Conservation (phyloP, 2,329 filamentous ascomycete species). For the Penicillium capsulatum region DNA sequence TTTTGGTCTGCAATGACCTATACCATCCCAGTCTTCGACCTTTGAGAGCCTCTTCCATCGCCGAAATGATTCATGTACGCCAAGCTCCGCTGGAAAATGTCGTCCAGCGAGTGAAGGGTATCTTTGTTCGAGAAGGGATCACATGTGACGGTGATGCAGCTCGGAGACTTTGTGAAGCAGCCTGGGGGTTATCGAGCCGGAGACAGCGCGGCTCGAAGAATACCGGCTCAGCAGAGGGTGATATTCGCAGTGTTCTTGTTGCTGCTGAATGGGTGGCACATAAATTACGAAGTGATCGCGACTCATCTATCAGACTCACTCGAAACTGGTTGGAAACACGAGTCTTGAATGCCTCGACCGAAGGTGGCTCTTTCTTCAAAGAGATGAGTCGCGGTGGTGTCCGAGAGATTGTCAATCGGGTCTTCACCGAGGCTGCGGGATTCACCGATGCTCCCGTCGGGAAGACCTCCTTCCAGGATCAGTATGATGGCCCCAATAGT, state of each 20-base stretch:
- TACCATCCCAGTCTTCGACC: slow-evolving; percentile 87
- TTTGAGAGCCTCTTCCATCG: slow-evolving; percentile 75
- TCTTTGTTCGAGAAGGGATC: slow-evolving; percentile 87
- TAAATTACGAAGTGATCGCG: slow-evolving; percentile 49
- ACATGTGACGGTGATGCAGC: slow-evolving; percentile 85
- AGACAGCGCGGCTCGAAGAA: slow-evolving; percentile 49
- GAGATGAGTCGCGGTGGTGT: slow-evolving; percentile 60
- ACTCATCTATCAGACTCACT: slow-evolving; percentile 46
- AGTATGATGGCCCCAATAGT: slow-evolving; percentile 25
- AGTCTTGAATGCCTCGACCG: slow-evolving; percentile 51
- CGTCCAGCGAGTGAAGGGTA: slow-evolving; percentile 69
- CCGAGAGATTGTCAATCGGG: slow-evolving; percentile 62
- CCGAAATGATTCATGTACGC: slow-evolving; percentile 87
- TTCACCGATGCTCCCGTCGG: slow-evolving; percentile 48
- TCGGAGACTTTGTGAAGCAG: slow-evolving; percentile 63
- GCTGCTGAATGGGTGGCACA: slow-evolving; percentile 63
- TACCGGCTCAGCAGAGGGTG: slow-evolving; percentile 47
- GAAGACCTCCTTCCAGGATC: slow-evolving; percentile 36
- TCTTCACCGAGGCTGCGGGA: slow-evolving; percentile 62
- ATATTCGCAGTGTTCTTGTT: slow-evolving; percentile 62
- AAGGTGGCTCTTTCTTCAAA: slow-evolving; percentile 51
- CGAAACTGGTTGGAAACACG: slow-evolving; percentile 59
- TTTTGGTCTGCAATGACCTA: slow-evolving; percentile 95
- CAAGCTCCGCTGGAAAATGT: slow-evolving; percentile 85
- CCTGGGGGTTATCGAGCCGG: slow-evolving; percentile 60